Evolutionary conservation across 2,329 filamentous ascomycete genomes (phyloP).

Genomic region (Trichoderma oligosporum): DNA sequence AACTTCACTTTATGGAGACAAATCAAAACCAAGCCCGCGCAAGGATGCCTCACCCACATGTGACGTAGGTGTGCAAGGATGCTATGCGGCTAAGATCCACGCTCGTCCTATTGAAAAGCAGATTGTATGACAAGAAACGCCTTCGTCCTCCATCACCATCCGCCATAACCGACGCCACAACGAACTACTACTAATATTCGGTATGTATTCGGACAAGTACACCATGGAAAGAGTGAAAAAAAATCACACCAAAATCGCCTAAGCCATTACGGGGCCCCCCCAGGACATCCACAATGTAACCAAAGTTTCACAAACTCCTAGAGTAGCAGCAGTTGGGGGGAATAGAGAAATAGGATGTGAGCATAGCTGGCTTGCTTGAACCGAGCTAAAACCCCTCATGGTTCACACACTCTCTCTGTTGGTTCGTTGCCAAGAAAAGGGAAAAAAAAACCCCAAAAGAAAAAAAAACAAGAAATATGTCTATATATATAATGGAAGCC

Average conservation of each 20-base stretch:
- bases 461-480: neutral
- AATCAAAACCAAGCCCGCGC: slow-evolving; percentile 10
- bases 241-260: too few relatives aligned
- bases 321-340: slow-evolving; percentile 2
- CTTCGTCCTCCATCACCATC: slow-evolving; percentile 10
- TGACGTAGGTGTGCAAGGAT: slow-evolving; percentile 19
- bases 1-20: slow-evolving; percentile 1
- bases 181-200: neutral
- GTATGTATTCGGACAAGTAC: too few relatives aligned
- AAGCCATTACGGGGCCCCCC: slow-evolving; percentile 15
- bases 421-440: neutral
- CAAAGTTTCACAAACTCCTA: slow-evolving; percentile 17
- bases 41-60: slow-evolving; percentile 15
- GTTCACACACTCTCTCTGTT: too few relatives aligned
- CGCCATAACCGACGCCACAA: slow-evolving; percentile 10
- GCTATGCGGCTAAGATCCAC: slow-evolving; percentile 11
- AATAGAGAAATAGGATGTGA: neutral
- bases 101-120: slow-evolving; percentile 14
- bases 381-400: slow-evolving; percentile 14
- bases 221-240: slow-evolving; percentile 2
- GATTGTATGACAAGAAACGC: slow-evolving; percentile 2
- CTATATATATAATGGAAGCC: slow-evolving; percentile 10
- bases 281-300: slow-evolving; percentile 15
- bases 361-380: neutral
- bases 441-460: neutral